Conservation (phyloP, 2,329 filamentous ascomycete genomes). For the Trichoderma citrinoviride region DNA sequence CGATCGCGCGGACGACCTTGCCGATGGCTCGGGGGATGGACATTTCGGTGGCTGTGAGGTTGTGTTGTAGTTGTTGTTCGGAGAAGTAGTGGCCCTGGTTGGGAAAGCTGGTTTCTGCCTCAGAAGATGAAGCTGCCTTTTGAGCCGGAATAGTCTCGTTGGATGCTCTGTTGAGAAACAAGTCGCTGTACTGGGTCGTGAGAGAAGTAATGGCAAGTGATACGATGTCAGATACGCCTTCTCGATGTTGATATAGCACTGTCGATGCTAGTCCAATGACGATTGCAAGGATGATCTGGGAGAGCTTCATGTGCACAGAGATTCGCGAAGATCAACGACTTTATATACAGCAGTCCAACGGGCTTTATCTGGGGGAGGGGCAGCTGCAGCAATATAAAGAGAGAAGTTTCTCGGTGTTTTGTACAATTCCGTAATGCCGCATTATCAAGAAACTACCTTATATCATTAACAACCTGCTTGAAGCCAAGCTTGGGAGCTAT, state of each 20-base stretch:
- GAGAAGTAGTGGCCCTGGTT: background rate
- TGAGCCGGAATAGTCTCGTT: background rate
- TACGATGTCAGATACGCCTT: background rate
- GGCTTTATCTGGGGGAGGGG: background rate
- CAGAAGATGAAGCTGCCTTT: background rate
- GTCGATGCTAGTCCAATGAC: conserved; percentile 34
- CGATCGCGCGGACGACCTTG: conserved; percentile 78
- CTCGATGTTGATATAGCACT: conserved; percentile 29
- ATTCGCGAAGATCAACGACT: background rate
- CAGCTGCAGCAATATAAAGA: background rate
- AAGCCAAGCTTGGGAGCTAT: background rate
- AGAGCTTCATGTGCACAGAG: conserved; percentile 31
- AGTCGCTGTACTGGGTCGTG: background rate
- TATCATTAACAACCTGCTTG: background rate
- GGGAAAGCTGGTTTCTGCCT: conserved; percentile 8
- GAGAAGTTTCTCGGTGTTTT: conserved; percentile 7
- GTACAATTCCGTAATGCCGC: background rate
- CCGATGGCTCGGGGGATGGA: conserved; percentile 71
- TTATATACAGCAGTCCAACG: background rate
- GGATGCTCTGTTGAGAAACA: background rate
- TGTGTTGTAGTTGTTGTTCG: too few relatives aligned
- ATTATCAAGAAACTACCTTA: conserved; percentile 11
- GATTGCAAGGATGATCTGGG: conserved; percentile 32
- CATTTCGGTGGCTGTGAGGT: conserved; percentile 48
- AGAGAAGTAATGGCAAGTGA: background rate